A percentile compares a stretch with the other conserved stretches of the same genome.
Conservation (phyloP, 805 yeast genomes). For the Schizosaccharomyces octosporus region DNA sequence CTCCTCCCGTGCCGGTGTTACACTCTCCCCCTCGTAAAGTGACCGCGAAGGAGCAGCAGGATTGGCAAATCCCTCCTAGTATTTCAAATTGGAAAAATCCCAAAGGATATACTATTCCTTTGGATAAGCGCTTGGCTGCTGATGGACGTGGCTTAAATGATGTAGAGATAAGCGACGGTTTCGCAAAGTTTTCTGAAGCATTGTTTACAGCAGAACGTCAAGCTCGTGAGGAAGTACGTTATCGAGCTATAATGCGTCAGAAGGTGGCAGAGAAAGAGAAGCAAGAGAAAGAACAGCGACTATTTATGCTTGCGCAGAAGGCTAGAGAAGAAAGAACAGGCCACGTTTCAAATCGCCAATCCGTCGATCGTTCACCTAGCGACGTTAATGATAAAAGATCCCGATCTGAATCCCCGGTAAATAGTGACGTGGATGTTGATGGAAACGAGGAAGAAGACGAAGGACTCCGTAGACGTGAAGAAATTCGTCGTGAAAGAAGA, state of each 20-base stretch:
- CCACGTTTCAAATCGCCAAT: not conserved
- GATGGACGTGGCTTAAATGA: conserved; percentile 19
- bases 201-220: conserved; percentile 40
- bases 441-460: conserved; percentile 7
- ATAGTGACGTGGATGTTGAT: not conserved
- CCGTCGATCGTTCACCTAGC: not conserved
- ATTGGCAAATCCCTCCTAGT: conserved; percentile 77
- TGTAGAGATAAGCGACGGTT: conserved; percentile 27
- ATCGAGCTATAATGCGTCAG: conserved; percentile 25
- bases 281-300: conserved; percentile 25
- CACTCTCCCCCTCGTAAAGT: conserved; percentile 26
- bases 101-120: conserved; percentile 59
- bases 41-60: conserved; percentile 45
- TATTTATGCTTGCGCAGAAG: conserved; percentile 25
- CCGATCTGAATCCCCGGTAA: not conserved
- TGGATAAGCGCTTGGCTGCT: conserved; percentile 51
- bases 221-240: conserved; percentile 31
- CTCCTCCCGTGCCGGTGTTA: conserved; percentile 46
- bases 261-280: conserved; percentile 26
- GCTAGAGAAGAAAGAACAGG: conserved; percentile 18
- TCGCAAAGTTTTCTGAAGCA: conserved; percentile 43
- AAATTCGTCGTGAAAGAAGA: conserved; percentile 21
- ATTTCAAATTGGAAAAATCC: conserved; percentile 91
- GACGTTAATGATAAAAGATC: not conserved
- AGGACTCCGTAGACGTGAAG: conserved; percentile 12